Base-by-base conservation (phyloP, 768 basidiomycete genomes). In the Boletus huronensis region DNA sequence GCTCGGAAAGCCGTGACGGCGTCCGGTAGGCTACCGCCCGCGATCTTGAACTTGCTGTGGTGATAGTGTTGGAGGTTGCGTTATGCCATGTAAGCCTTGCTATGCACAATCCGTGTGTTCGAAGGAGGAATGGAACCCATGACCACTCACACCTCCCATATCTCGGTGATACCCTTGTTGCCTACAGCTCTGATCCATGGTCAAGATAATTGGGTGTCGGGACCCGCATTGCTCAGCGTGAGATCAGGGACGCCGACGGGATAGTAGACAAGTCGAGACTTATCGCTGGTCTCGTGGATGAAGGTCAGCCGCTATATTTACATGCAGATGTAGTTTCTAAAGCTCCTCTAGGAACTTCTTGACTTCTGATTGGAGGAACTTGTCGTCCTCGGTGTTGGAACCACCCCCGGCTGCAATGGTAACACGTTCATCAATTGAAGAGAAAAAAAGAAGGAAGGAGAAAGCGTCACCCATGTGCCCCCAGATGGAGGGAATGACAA, bases 401-500 rank as follows among this genome's bases (percentile, higher is more conserved):
- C 76, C 77, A 21, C 75, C 76, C 16, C 79, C 81, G 51, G 76
- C 79, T 79, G 53, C 34, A 59, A 35, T 35, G 17, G 14, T 46
- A 36, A 32, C 48, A n/a, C 47, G 16, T 17, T 39, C 48, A 45
- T 52, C 19, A 53, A 35, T 36, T 16, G 17, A 31, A 43, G 10
- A 5, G 35, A n/a, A 36, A 21, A 28, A 31, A 1, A 47, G 31
- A n/a, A n/a, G n/a, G n/a, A 9, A 36, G 26, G 23, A 29, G 17
- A 13, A 31, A 25, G 7, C 14, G 54, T 46, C 57, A 80, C 82
- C 78, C 66, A 78, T 71, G 64, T 84, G 82, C 6, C 83, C 82
- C 80, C 81, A 83, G 28, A 77, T 70, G 1, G 81, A 80, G 53
- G 78, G 72, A 44, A 84, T 83, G 4, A 83, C 68, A 1, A 77